A percentile compares a stretch with the other conserved stretches of the same genome.
These are phyloP conservation scores for Colletotrichum filicis DNA, from an alignment of 2,329 filamentous ascomycete genomes.

Conservation along the genomic window DNA sequence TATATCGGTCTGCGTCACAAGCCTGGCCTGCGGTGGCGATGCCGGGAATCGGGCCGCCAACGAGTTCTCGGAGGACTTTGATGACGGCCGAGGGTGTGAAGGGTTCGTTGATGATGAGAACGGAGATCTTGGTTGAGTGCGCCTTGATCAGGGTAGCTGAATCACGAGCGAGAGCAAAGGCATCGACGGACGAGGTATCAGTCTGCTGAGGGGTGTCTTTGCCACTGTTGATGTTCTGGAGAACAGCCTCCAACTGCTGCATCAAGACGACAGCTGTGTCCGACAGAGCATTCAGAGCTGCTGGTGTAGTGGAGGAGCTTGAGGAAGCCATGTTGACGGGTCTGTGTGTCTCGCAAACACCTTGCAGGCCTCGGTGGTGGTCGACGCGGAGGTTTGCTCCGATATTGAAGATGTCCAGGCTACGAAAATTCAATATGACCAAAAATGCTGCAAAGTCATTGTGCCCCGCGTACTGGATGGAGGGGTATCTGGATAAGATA, in stretches of 20 bases:
- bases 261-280: constrained; percentile 51
- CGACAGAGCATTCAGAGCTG: constrained; percentile 51
- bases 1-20: constrained; percentile 71
- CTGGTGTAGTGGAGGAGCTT: constrained; percentile 42
- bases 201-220: constrained; percentile 32
- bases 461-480: constrained; percentile 35
- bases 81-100: constrained; percentile 83
- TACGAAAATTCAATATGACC: neutral
- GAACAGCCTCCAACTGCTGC: constrained; percentile 53
- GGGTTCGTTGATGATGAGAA: constrained; percentile 86
- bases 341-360: neutral
- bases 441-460: constrained; percentile 23
- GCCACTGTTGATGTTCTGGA: constrained; percentile 52
- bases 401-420: neutral
- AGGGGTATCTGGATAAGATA: constrained; percentile 35
- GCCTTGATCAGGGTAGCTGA: constrained; percentile 80
- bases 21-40: constrained; percentile 77
- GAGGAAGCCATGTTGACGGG: constrained; percentile 17
- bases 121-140: constrained; percentile 87
- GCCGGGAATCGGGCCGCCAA: constrained; percentile 77
- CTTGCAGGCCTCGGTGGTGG: neutral
- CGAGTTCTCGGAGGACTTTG: constrained; percentile 78
- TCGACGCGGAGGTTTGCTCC: neutral
- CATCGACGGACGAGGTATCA: constrained; percentile 54
- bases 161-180: constrained; percentile 77